These are phyloP conservation scores for Colletotrichum graminicola DNA, from an alignment of 2,329 filamentous ascomycete species.

Conservation along the genomic window DNA sequence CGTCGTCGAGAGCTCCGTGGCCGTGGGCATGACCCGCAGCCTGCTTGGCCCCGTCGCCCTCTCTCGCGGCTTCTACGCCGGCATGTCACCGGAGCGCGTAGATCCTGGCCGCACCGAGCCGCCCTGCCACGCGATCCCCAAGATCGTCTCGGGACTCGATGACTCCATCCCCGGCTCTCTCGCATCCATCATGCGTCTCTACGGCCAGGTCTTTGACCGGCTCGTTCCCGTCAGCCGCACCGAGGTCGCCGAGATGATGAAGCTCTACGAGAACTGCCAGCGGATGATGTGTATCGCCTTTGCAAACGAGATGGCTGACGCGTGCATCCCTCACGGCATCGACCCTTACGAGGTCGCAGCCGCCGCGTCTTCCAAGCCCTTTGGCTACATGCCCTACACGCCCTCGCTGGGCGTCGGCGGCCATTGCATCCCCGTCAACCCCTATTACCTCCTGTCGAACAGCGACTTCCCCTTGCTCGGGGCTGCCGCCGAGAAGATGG, in stretches of 20 bases:
- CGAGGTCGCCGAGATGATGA: slow-evolving; percentile 60
- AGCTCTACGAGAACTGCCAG: slow-evolving; percentile 61
- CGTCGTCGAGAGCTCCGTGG: slow-evolving; percentile 57
- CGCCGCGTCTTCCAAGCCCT: slow-evolving; percentile 55
- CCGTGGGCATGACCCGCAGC: slow-evolving; percentile 57
- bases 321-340: slow-evolving; percentile 52
- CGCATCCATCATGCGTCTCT: slow-evolving; percentile 52
- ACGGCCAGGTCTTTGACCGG: slow-evolving; percentile 53
- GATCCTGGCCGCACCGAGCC: slow-evolving; percentile 53
- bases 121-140: slow-evolving; percentile 52
- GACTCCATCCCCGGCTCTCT: slow-evolving; percentile 50
- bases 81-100: slow-evolving; percentile 55
- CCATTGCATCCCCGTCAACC: slow-evolving; percentile 60
- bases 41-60: slow-evolving; percentile 52
- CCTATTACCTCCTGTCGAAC: slow-evolving; percentile 56
- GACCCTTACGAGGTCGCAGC: slow-evolving; percentile 55
- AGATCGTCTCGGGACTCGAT: slow-evolving; percentile 57
- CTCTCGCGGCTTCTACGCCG: slow-evolving; percentile 49
- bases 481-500: slow-evolving; percentile 51
- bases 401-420: slow-evolving; percentile 57
- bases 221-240: slow-evolving; percentile 55
- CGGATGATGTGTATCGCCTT: slow-evolving; percentile 57
- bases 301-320: slow-evolving; percentile 59
- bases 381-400: slow-evolving; percentile 54
- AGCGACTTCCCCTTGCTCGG: slow-evolving; percentile 53